Evolutionary conservation across 2,329 filamentous ascomycete species (phyloP), one percentile per base, ranked within the genome.

Genomic region (Lachnellula cervina): DNA sequence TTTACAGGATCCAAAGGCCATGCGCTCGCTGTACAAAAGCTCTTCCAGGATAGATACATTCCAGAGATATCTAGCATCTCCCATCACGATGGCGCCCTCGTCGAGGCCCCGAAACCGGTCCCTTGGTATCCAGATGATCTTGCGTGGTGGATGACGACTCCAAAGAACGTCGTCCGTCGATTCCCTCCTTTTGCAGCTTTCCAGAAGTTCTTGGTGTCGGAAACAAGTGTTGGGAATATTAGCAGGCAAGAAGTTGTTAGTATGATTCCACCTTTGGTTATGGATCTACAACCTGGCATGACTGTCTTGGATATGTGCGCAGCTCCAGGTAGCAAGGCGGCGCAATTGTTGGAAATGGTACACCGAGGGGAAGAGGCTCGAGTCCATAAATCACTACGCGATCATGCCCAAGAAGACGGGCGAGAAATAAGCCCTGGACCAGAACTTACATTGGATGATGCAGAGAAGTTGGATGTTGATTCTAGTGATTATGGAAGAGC

Each of bases 1-100:
- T 99, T 99, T 75, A 95, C 91, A 58, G 94, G 94, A 38, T 97
- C 91, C 47, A 95, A 93, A 79, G 89, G 90, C 87, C 93, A 99
- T 74, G 94, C 94, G n/a, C 80, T 96, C 58, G 84, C 89, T 55
- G 94, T 97, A 56, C 90, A 94, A 76, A 83, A 92, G 67, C 88
- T 93, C 55, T 83, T 99, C 56, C 88, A 92, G 73, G 84, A 89
- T 55, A 83, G 88, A 72, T 96, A 97, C 71, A 90, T 97, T 61
- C 94, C 94, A 51, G 83, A 96, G 67, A 96, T 99, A 64, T 86
- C 84, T 51, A 85, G 86, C 57, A 94, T 96, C 69, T 82, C 89
- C 69, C 83, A 89, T 72, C 83, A 86, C 69, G 90, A 99, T 73
- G 93, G 89, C 67, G 80, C 87, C 66, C 80, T 81, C 14, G 92